Evolutionary conservation across 2,329 filamentous ascomycete genomes (phyloP).

Genomic region (Apiospora hydei): DNA sequence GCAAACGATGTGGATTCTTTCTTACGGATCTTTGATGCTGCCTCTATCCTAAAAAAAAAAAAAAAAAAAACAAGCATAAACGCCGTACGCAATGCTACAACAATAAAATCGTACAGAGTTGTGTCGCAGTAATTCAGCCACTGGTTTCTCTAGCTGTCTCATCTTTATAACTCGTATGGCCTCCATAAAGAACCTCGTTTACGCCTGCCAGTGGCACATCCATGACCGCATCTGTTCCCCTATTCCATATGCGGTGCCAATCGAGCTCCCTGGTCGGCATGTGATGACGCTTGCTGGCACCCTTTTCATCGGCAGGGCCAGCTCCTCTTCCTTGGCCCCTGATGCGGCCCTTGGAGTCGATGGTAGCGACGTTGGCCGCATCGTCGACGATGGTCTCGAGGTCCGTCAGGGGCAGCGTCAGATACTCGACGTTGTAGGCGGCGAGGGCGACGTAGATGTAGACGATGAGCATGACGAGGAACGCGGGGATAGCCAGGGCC

Average conservation of each 20-base stretch:
- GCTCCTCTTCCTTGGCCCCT: conserved; percentile 41
- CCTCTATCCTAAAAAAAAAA: too few relatives aligned
- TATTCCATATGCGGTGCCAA: conserved; percentile 87
- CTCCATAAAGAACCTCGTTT: conserved; percentile 91
- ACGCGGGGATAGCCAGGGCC: conserved; percentile 90
- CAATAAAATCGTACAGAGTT: not conserved
- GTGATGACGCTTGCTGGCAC: conserved; percentile 45
- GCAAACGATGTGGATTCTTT: not conserved
- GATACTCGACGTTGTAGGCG: conserved; percentile 85
- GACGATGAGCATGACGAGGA: conserved; percentile 84
- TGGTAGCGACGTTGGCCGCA: conserved; percentile 82
- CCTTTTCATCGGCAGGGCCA: conserved; percentile 34
- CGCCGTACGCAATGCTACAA: not conserved
- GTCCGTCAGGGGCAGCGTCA: conserved; percentile 81
- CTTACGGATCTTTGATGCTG: not conserved
- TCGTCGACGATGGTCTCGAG: conserved; percentile 94
- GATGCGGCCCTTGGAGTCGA: conserved; percentile 64
- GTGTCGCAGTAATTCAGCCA: not conserved
- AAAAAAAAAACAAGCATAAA: not conserved
- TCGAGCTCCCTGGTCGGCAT: conserved; percentile 53
- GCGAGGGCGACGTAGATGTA: conserved; percentile 96
- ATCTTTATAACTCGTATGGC: conserved; percentile 35
- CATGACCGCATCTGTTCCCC: conserved; percentile 96
- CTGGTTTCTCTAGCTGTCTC: not conserved
- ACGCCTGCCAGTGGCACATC: conserved; percentile 95